These are phyloP conservation scores for Casuarina equisetifolia DNA, from an alignment of 306 rosid genomes.

Conservation along the genomic window DNA sequence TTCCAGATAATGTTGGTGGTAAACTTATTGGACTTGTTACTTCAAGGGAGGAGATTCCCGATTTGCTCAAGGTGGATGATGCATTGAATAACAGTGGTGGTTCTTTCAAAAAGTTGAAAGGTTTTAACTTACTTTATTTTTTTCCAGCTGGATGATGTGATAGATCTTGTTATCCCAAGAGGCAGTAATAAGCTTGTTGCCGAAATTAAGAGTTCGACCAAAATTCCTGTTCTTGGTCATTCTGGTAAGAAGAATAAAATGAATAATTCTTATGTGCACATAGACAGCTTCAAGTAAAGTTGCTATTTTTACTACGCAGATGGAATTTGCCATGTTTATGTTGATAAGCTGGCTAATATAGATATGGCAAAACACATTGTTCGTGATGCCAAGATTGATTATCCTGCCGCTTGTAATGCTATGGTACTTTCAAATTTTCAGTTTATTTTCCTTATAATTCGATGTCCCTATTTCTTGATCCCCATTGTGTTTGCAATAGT, in stretches of 20 bases:
- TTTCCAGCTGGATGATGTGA: conserved; percentile 83
- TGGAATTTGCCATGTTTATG: conserved; percentile 81
- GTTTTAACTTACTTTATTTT: conserved; percentile 31
- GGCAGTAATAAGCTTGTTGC: conserved; percentile 91
- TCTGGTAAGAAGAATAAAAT: conserved; percentile 53
- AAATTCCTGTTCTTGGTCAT: conserved; percentile 95
- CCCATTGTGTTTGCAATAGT: neutral
- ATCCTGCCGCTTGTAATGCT: conserved; percentile 85
- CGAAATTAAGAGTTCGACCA: conserved; percentile 82
- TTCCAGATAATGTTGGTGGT: conserved; percentile 64
- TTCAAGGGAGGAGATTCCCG: conserved; percentile 84
- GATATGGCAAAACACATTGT: conserved; percentile 77
- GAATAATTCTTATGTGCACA: conserved; percentile 1
- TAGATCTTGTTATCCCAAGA: conserved; percentile 95
- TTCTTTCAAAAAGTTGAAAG: conserved; percentile 11
- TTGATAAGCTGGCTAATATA: conserved; percentile 73
- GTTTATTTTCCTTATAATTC: conserved; percentile 15
- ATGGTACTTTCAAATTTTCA: conserved; percentile 49
- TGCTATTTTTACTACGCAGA: conserved; percentile 48
- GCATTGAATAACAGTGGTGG: conserved; percentile 2
- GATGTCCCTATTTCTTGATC: neutral
- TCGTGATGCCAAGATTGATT: conserved; percentile 72
- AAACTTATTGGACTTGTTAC: conserved; percentile 87
- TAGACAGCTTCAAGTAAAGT: conserved; percentile 21
- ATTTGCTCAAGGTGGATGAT: conserved; percentile 74